Conservation (phyloP, 305 asterid genomes). For the Caryopteris hybrid region DNA sequence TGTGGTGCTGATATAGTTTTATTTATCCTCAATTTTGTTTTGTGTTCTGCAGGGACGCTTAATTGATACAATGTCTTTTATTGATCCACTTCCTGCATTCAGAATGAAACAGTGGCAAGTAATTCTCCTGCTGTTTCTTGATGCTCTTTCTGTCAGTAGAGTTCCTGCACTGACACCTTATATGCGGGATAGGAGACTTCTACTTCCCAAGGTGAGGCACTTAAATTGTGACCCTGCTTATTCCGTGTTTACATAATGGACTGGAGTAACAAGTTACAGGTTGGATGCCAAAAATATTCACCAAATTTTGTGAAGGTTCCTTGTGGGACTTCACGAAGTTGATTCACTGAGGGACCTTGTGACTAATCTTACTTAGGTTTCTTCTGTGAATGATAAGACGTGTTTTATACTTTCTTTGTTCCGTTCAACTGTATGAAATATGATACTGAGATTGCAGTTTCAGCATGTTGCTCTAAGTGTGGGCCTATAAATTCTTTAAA, state of each 20-base stretch:
- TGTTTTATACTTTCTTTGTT: neutral
- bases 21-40: slow-evolving; percentile 2
- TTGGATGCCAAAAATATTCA: neutral
- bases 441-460: neutral
- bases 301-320: neutral
- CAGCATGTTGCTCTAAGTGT: neutral
- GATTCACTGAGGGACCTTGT: neutral
- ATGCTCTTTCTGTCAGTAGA: slow-evolving; percentile 79
- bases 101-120: slow-evolving; percentile 86
- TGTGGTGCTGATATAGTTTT: too few species aligned
- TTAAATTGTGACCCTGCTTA: neutral
- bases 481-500: neutral
- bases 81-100: slow-evolving; percentile 76
- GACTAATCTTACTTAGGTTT: neutral
- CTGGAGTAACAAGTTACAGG: neutral
- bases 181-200: slow-evolving; percentile 50
- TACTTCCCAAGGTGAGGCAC: slow-evolving; percentile 65
- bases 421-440: neutral
- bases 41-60: slow-evolving; percentile 51
- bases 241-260: slow-evolving; percentile 3
- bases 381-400: neutral
- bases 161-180: slow-evolving; percentile 54
- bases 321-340: slow-evolving; percentile 1
- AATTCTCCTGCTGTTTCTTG: slow-evolving; percentile 62
- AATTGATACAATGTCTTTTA: slow-evolving; percentile 80